These are phyloP conservation scores for Canavalia gladiata DNA, from an alignment of 306 rosid species.

Conservation along the genomic window DNA sequence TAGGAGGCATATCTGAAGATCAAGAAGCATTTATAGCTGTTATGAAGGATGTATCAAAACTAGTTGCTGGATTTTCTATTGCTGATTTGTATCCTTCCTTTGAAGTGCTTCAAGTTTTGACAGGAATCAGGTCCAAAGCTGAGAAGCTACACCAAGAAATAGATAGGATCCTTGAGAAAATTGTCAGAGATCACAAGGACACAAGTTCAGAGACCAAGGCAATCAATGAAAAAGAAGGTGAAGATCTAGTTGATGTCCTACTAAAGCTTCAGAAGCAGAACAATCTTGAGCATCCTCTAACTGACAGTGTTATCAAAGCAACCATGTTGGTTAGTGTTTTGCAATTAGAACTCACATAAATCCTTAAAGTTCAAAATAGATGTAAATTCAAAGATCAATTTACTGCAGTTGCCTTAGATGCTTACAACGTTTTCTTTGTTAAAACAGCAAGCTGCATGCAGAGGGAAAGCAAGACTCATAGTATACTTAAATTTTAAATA, in stretches of 20 bases:
- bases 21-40: constrained; percentile 42
- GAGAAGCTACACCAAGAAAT: constrained; percentile 43
- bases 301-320: constrained; percentile 49
- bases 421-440: neutral
- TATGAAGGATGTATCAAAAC: constrained; percentile 19
- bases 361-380: neutral
- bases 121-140: constrained; percentile 43
- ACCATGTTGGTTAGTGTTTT: constrained; percentile 47
- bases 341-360: neutral
- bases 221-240: constrained; percentile 16
- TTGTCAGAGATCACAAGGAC: constrained; percentile 44
- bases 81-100: constrained; percentile 50
- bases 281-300: constrained; percentile 47
- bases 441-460: no score
- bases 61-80: constrained; percentile 41
- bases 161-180: constrained; percentile 48
- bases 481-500: neutral
- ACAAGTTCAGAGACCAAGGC: neutral
- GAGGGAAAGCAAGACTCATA: neutral
- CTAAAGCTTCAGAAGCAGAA: constrained; percentile 46
- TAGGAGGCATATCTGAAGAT: constrained; percentile 47
- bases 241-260: constrained; percentile 54
- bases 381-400: neutral
- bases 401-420: neutral
- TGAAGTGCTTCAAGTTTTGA: constrained; percentile 40